Base-by-base conservation (phyloP, 2,329 filamentous ascomycete genomes). In the Paecilomyces sp. region DNA sequence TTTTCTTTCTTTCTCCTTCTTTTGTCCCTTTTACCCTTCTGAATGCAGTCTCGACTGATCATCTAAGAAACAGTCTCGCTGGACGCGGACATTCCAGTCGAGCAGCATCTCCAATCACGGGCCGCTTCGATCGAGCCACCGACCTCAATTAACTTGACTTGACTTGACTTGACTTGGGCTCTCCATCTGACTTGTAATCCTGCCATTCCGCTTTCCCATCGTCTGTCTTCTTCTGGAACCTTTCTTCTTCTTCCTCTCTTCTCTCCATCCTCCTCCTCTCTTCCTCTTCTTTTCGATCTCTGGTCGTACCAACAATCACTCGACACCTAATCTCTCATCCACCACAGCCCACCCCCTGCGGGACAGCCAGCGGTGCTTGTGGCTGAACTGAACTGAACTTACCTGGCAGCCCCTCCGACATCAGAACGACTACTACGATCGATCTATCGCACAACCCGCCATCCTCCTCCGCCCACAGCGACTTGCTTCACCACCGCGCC, bases 231-330 rank as follows among this genome's bases (percentile, higher is more conserved):
- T 28, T 3, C 41, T 34, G 8, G 2, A 58, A 31, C 51, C 52
- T n/a, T 2, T 12, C 54, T 22, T 47, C 56, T 8, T 53, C 50
- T 28, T 56, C 36, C 7, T 24, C 18, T 56, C 41, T 13, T 41
- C 24, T 22, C 53, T 13, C 33, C n/a, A 7, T 30, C 58, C 62
- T 60, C 47, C 54, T 54, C 54, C 41, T 52, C 55, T 50, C 60
- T 50, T 1, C 25, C 3, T 28, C 25, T 15, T 18, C 36, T 47
- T n/a, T 15, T 47, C 15, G 25, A 28, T 28, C 25, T 28, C 25
- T 22, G 22, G 22, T 6, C 25, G 3, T 3, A 28, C 25, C 6
- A 28, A 28, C 25, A 3, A 28, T 6, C 25, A 28, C 25, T 28
- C 25, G 22, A 22, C 22, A 22, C 22, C 25, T 28, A 28, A 6